These are phyloP conservation scores for Lagerstroemia speciosa DNA, from an alignment of 345 rosid genomes.

Conservation along the genomic window DNA sequence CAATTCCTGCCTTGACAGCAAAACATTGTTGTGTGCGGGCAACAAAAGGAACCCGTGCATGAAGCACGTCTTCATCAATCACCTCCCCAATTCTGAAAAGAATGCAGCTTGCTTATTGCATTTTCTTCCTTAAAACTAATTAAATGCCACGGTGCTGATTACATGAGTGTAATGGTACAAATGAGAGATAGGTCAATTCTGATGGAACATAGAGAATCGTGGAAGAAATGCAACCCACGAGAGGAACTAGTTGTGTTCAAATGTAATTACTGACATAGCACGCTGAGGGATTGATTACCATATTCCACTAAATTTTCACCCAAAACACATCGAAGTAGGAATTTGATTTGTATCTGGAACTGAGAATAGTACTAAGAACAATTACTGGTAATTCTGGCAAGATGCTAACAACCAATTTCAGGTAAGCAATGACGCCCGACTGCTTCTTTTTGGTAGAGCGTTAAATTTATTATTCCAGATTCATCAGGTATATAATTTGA, in stretches of 20 bases:
- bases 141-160: not conserved
- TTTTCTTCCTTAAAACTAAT: not conserved
- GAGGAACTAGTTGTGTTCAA: not conserved
- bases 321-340: not conserved
- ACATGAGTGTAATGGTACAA: not conserved
- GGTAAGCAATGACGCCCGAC: not conserved
- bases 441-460: not conserved
- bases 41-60: conserved; percentile 87
- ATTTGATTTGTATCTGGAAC: too few relatives aligned
- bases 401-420: not conserved
- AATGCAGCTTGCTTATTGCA: conserved; percentile 9
- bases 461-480: not conserved
- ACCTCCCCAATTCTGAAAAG: conserved; percentile 69
- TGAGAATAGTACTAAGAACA: too few relatives aligned
- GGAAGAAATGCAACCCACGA: not conserved
- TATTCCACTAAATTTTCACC: not conserved
- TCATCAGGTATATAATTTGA: not conserved
- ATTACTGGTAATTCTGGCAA: not conserved
- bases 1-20: conserved; percentile 92
- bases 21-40: conserved; percentile 99
- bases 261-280: not conserved
- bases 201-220: not conserved
- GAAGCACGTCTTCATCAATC: conserved; percentile 92
- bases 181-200: not conserved
- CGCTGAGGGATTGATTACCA: not conserved